Evolutionary conservation across 2,329 filamentous ascomycete species (phyloP).

Genomic region (Microdochium paspali): DNA sequence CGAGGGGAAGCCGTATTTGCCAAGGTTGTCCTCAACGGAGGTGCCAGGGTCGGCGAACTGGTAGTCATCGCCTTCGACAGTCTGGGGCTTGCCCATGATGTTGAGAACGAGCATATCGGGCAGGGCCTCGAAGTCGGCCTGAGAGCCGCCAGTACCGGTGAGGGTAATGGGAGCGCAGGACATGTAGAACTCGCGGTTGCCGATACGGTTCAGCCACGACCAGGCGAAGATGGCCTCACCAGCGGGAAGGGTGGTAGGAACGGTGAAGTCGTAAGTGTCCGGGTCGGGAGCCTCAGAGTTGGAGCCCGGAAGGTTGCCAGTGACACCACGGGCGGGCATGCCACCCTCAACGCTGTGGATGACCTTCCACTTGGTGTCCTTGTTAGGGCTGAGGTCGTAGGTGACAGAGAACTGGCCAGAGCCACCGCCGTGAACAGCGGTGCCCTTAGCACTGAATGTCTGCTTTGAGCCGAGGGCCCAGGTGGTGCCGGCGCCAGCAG

Average conservation of each 20-base stretch:
- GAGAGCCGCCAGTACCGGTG: constrained; percentile 36
- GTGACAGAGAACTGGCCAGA: constrained; percentile 87
- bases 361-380: constrained; percentile 69
- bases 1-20: constrained; percentile 15
- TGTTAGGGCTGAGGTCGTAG: constrained; percentile 61
- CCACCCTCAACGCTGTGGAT: constrained; percentile 83
- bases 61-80: constrained; percentile 41
- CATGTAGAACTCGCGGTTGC: constrained; percentile 97
- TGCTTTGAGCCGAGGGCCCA: constrained; percentile 56
- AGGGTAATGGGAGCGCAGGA: constrained; percentile 77
- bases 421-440: constrained; percentile 79
- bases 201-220: constrained; percentile 91
- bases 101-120: constrained; percentile 73
- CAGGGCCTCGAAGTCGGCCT: constrained; percentile 49
- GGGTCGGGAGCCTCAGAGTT: constrained; percentile 33
- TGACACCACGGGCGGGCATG: constrained; percentile 55
- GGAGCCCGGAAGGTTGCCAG: constrained; percentile 46
- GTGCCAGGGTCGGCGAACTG: constrained; percentile 60
- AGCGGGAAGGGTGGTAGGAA: constrained; percentile 61
- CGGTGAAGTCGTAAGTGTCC: constrained; percentile 56
- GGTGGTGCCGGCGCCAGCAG: constrained; percentile 39
- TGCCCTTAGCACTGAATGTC: constrained; percentile 56
- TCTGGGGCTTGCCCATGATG: constrained; percentile 27
- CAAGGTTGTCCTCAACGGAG: constrained; percentile 39
- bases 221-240: constrained; percentile 79